Percentiles rank a stretch among this genome's conserved stretches.
phyloP scores from a whole-genome alignment of 441 rosid species.

The Metrosideros polymorpha region DNA sequence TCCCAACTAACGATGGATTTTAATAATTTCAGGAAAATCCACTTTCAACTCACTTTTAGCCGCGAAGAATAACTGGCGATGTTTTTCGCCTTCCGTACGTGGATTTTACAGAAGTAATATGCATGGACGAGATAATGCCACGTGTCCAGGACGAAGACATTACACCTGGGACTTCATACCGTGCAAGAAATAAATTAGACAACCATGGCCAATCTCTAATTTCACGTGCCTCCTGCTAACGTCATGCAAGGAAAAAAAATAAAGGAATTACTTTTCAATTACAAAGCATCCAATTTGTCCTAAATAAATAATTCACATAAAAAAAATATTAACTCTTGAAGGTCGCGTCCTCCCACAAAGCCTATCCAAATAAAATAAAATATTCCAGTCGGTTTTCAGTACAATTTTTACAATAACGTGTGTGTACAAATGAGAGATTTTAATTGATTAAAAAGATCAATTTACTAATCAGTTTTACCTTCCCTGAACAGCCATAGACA shows the following conservation, averaged over 20 bases:
- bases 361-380: too few species aligned
- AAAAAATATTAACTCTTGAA: neutral
- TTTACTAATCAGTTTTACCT: neutral
- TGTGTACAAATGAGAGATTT: neutral
- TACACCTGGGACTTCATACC: neutral
- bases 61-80: rapidly evolving
- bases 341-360: too few species aligned
- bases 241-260: neutral
- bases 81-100: neutral
- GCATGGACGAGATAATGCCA: neutral
- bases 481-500: rapidly evolving
- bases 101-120: neutral
- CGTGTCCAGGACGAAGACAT: neutral
- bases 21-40: neutral
- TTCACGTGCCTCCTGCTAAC: neutral
- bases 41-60: neutral
- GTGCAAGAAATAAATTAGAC: neutral
- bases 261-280: neutral
- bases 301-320: neutral
- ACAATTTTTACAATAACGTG: neutral
- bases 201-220: neutral
- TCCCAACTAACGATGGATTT: neutral
- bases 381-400: neutral
- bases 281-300: neutral
- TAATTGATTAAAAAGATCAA: neutral